Conservation (phyloP, 768 basidiomycete species). For the Tricholoma matsutake region DNA sequence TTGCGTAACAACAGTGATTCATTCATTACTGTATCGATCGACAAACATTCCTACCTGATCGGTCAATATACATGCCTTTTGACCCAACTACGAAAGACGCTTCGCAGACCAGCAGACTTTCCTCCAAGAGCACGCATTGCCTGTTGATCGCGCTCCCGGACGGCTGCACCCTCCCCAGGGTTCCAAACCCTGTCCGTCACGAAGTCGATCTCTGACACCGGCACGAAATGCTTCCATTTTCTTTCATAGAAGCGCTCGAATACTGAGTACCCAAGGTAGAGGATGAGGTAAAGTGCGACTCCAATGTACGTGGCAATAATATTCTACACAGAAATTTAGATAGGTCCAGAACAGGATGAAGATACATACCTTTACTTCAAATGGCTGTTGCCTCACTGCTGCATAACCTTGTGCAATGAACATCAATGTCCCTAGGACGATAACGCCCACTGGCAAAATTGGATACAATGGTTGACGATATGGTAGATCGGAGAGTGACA, state of each 20-base stretch:
- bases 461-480: constrained; percentile 57
- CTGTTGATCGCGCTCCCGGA: no score
- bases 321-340: constrained; percentile 31
- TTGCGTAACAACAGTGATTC: no score
- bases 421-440: constrained; percentile 49
- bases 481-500: constrained; percentile 50
- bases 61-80: no score
- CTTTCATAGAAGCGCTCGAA: constrained; percentile 35
- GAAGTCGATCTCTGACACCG: constrained; percentile 43
- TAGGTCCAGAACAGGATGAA: constrained; percentile 1
- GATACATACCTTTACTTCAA: constrained; percentile 37
- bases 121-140: no score
- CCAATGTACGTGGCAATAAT: constrained; percentile 56
- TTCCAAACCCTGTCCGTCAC: constrained; percentile 55
- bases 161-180: constrained; percentile 41
- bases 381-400: constrained; percentile 42
- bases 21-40: no score
- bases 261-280: constrained; percentile 42
- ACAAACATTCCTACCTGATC: no score
- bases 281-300: constrained; percentile 40
- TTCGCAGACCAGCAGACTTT: no score
- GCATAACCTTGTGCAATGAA: constrained; percentile 56
- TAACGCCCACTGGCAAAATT: constrained; percentile 45
- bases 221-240: constrained; percentile 36
- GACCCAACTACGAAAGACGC: no score